A percentile compares a stretch with the other conserved stretches of the same genome.
phyloP scores from a whole-genome alignment of 2,329 filamentous ascomycete species.

The Phyllosticta capitalensis region DNA sequence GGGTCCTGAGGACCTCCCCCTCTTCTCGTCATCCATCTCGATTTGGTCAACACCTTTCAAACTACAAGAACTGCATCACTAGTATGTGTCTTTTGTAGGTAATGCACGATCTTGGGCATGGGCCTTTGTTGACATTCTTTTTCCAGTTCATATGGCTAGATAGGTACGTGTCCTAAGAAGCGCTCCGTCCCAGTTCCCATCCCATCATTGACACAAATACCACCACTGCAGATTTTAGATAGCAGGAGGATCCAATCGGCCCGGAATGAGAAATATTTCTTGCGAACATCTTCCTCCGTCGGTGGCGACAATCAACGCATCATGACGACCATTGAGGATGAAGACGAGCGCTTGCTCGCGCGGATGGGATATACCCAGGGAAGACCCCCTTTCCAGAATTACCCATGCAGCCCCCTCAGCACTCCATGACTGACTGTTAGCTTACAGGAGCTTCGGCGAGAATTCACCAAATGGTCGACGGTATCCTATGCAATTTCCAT shows the following conservation, averaged over 20 bases:
- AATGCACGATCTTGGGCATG: too few species aligned
- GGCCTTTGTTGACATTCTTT: too few species aligned
- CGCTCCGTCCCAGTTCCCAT: too few species aligned
- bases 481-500: slow-evolving; percentile 59
- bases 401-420: not conserved
- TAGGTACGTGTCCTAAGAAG: too few species aligned
- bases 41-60: not conserved
- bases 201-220: too few species aligned
- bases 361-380: slow-evolving; percentile 56
- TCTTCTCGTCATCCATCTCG: not conserved
- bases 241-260: too few species aligned
- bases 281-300: too few species aligned
- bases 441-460: slow-evolving; percentile 47
- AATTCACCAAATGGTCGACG: slow-evolving; percentile 59
- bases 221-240: too few species aligned
- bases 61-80: not conserved
- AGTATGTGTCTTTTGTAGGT: too few species aligned
- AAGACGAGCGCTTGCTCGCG: slow-evolving; percentile 51
- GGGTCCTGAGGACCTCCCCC: not conserved
- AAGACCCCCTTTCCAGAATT: slow-evolving; percentile 12
- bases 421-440: slow-evolving; percentile 14
- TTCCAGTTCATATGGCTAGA: too few species aligned
- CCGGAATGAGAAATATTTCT: too few species aligned
- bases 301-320: not conserved
- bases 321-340: slow-evolving; percentile 46